Evolutionary conservation across 306 rosid genomes (phyloP).

Genomic region (Prinsepia uniflora): DNA sequence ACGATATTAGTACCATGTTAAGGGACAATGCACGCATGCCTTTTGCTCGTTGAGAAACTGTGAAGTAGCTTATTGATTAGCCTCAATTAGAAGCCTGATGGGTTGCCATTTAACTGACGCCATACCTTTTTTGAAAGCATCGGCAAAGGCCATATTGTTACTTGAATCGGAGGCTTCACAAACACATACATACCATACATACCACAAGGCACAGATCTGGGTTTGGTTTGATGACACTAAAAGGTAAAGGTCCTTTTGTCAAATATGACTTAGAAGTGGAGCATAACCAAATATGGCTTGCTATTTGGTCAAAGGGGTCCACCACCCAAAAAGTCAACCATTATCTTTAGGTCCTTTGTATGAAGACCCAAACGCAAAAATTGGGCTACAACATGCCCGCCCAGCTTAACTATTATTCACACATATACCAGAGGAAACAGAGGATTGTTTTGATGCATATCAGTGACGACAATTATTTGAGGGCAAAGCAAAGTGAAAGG

Average conservation of each 20-base stretch:
- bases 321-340: conserved; percentile 28
- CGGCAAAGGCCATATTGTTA: neutral
- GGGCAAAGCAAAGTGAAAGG: neutral
- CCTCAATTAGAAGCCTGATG: neutral
- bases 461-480: neutral
- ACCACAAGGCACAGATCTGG: neutral
- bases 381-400: neutral
- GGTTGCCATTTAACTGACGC: neutral
- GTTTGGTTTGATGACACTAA: conserved; percentile 13
- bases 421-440: neutral
- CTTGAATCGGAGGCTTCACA: conserved; percentile 1
- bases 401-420: no score
- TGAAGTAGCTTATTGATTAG: neutral
- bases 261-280: conserved; percentile 12
- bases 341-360: conserved; percentile 22
- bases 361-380: neutral
- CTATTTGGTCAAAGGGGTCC: conserved; percentile 19
- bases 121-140: neutral
- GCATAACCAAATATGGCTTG: conserved; percentile 25
- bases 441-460: neutral
- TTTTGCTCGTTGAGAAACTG: neutral
- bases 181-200: neutral
- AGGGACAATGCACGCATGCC: no score
- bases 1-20: no score
- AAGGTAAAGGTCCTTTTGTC: neutral